Percentiles rank a stretch among this genome's conserved stretches.
Evolutionary conservation across 2,329 filamentous ascomycete genomes (phyloP).

Genomic region (Curvularia spicifera): DNA sequence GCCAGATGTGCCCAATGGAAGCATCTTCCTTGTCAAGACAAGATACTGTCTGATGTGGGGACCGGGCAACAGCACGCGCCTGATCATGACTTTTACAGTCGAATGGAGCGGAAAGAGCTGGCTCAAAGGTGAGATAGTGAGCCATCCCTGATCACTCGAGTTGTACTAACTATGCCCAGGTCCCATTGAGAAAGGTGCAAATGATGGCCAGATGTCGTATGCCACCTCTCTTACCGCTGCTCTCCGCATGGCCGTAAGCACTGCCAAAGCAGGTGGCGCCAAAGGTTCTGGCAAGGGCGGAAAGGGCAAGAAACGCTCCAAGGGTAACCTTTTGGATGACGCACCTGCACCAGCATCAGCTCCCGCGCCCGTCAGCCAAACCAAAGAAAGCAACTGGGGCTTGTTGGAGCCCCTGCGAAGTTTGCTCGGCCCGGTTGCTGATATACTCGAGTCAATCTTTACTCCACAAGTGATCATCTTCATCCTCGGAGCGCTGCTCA

Average conservation of each 20-base stretch:
- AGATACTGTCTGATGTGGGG: constrained; percentile 95
- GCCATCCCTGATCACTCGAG: background rate
- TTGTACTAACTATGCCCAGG: constrained; percentile 59
- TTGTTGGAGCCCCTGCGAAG: constrained; percentile 77
- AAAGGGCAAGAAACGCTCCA: constrained; percentile 62
- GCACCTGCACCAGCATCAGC: constrained; percentile 47
- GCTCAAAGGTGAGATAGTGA: constrained; percentile 77
- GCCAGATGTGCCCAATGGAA: constrained; percentile 93
- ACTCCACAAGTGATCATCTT: constrained; percentile 79
- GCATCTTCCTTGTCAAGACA: constrained; percentile 89
- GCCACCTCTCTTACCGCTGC: constrained; percentile 79
- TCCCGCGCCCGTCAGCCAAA: constrained; percentile 30
- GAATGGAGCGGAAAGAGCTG: constrained; percentile 99
- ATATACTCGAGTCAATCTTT: constrained; percentile 73
- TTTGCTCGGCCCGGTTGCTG: constrained; percentile 71
- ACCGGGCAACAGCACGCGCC: constrained; percentile 79
- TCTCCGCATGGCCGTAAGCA: constrained; percentile 74
- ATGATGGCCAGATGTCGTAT: constrained; percentile 85
- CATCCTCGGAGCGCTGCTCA: constrained; percentile 66
- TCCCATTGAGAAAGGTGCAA: constrained; percentile 94
- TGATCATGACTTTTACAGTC: constrained; percentile 87
- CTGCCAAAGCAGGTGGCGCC: constrained; percentile 62
- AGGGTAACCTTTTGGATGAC: constrained; percentile 59
- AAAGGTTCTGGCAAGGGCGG: constrained; percentile 56
- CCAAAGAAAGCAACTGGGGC: constrained; percentile 67